Evolutionary conservation across 352 stramenopile species (phyloP).

Genomic region (Phytophthora citrophthora): DNA sequence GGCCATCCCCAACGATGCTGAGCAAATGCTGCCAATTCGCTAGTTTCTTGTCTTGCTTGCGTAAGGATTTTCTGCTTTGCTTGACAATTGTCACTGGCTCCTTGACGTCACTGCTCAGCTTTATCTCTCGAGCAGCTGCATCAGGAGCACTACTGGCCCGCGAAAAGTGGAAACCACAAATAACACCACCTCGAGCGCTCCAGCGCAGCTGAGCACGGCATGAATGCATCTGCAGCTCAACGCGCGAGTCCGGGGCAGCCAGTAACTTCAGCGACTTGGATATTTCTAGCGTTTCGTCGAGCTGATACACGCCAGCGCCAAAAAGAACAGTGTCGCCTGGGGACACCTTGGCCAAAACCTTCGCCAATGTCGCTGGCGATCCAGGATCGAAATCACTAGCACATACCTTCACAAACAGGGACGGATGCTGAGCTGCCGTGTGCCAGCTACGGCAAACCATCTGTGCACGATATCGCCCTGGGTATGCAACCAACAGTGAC

Average conservation of each 20-base stretch:
- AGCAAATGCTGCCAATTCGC: slow-evolving; percentile 73
- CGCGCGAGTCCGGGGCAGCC: slow-evolving; percentile 58
- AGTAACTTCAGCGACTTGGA: slow-evolving; percentile 53
- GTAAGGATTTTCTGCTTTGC: slow-evolving; percentile 21
- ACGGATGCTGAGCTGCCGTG: slow-evolving; percentile 43
- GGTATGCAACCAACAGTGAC: slow-evolving; percentile 78
- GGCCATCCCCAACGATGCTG: slow-evolving; percentile 47
- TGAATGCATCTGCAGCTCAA: slow-evolving; percentile 74
- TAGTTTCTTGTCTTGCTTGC: slow-evolving; percentile 22
- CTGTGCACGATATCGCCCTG: slow-evolving; percentile 52
- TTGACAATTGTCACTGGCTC: slow-evolving; percentile 9
- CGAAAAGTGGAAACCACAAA: slow-evolving; percentile 73
- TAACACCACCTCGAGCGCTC: slow-evolving; percentile 60
- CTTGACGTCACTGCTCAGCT: slow-evolving; percentile 19
- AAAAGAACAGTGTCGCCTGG: slow-evolving; percentile 71
- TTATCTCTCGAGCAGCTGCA: slow-evolving; percentile 17
- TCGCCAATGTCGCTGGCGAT: slow-evolving; percentile 24
- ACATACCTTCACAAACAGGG: slow-evolving; percentile 57
- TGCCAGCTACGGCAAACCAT: slow-evolving; percentile 69
- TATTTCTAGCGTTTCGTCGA: slow-evolving; percentile 60
- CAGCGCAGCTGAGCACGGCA: slow-evolving; percentile 56
- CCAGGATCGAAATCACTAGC: slow-evolving; percentile 50
- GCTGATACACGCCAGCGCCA: slow-evolving; percentile 63
- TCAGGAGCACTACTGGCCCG: slow-evolving; percentile 34
- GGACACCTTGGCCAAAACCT: slow-evolving; percentile 33